Evolutionary conservation across 768 basidiomycete genomes (phyloP).

Genomic region (Udeniomyces megalosporus): DNA sequence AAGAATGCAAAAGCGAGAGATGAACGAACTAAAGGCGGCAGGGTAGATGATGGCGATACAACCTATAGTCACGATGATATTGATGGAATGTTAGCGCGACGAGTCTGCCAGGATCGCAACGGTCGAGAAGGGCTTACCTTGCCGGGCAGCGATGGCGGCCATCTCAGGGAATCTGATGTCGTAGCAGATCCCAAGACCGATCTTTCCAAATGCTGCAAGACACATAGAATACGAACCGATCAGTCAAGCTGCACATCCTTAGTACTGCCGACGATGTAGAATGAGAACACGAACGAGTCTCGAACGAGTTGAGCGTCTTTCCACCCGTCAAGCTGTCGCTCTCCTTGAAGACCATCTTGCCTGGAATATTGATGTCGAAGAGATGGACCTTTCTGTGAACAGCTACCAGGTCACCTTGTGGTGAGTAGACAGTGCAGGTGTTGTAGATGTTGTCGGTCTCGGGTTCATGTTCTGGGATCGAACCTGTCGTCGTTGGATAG

Average conservation of each 20-base stretch:
- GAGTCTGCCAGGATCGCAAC: slow-evolving; percentile 64
- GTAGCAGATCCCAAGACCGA: slow-evolving; percentile 64
- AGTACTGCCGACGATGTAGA: too few relatives aligned
- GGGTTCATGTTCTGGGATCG: slow-evolving; percentile 71
- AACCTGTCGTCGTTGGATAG: slow-evolving; percentile 53
- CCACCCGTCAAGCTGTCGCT: slow-evolving; percentile 76
- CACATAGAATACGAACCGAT: too few relatives aligned
- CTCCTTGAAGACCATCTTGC: slow-evolving; percentile 34
- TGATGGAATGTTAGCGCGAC: slow-evolving; percentile 42
- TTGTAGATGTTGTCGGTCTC: slow-evolving; percentile 60
- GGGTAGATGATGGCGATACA: slow-evolving; percentile 83
- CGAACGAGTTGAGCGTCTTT: slow-evolving; percentile 54
- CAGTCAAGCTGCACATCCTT: too few relatives aligned
- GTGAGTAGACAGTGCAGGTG: slow-evolving; percentile 80
- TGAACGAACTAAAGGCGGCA: slow-evolving; percentile 54
- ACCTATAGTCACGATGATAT: slow-evolving; percentile 34
- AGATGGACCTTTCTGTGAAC: slow-evolving; percentile 88
- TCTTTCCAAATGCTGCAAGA: slow-evolving; percentile 75
- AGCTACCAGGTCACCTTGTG: slow-evolving; percentile 62
- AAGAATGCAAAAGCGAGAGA: not conserved
- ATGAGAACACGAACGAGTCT: slow-evolving; percentile 49
- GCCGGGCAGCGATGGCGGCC: slow-evolving; percentile 72
- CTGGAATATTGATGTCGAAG: slow-evolving; percentile 83
- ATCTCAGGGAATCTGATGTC: slow-evolving; percentile 49
- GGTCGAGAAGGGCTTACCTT: too few relatives aligned